Evolutionary conservation across 2,329 filamentous ascomycete genomes (phyloP).

Genomic region (Epichloe sibirici): DNA sequence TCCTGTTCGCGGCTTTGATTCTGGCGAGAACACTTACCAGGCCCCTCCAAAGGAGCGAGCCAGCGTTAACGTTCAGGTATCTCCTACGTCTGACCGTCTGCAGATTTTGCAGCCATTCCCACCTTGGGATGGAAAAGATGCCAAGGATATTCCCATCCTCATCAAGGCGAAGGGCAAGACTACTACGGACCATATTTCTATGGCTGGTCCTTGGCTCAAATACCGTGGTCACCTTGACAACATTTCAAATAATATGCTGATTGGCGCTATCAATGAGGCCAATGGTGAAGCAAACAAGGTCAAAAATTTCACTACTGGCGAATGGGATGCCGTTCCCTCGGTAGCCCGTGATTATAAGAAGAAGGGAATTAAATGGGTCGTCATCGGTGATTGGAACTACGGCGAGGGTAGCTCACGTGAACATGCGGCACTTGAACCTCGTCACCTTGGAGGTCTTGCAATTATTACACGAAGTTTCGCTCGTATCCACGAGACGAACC

Average conservation of each 20-base stretch:
- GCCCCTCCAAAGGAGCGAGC: constrained; percentile 73
- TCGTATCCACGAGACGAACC: constrained; percentile 99
- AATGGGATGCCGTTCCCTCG: constrained; percentile 79
- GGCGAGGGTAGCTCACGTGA: constrained; percentile 96
- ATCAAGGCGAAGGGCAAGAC: constrained; percentile 97
- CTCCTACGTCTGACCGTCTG: constrained; percentile 83
- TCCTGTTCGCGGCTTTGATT: constrained; percentile 72
- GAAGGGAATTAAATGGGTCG: constrained; percentile 92
- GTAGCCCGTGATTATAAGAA: constrained; percentile 98
- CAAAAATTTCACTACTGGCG: constrained; percentile 75
- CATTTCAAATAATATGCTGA: constrained; percentile 99
- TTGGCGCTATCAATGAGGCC: constrained; percentile 89
- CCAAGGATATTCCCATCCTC: constrained; percentile 70
- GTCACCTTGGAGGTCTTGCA: constrained; percentile 90
- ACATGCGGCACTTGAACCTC: constrained; percentile 94
- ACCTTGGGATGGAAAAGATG: constrained; percentile 88
- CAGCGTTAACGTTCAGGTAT: constrained; percentile 65
- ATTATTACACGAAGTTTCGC: constrained; percentile 95
- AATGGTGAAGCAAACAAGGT: constrained; percentile 98
- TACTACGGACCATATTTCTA: constrained; percentile 93
- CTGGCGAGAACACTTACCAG: constrained; percentile 89
- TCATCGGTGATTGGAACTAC: constrained; percentile 99
- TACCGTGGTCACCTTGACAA: constrained; percentile 98
- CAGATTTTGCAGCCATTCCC: constrained; percentile 81
- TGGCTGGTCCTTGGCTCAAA: constrained; percentile 95